Conservation (phyloP, 2,329 filamentous ascomycete species). For the Diaporthe eres region DNA sequence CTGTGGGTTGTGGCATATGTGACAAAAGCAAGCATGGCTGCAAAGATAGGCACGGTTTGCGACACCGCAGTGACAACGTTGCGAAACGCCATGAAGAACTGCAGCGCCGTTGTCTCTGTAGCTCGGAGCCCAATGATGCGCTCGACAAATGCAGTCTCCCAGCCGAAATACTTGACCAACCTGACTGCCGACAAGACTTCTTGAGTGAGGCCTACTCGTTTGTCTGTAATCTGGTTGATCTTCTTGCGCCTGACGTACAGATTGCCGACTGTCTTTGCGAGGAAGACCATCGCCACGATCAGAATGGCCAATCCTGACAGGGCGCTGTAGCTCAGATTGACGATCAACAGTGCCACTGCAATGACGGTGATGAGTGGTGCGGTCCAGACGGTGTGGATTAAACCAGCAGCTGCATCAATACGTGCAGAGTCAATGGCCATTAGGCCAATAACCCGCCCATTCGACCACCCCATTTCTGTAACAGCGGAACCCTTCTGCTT, state of each 20-base stretch:
- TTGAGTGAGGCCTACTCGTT: conserved; percentile 90
- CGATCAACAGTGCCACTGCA: conserved; percentile 82
- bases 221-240: conserved; percentile 96
- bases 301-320: conserved; percentile 91
- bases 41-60: conserved; percentile 91
- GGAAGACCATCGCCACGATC: conserved; percentile 80
- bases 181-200: conserved; percentile 92
- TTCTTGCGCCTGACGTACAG: conserved; percentile 80
- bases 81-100: conserved; percentile 84
- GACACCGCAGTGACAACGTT: conserved; percentile 88
- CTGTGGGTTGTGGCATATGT: conserved; percentile 80
- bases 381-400: conserved; percentile 94
- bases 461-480: conserved; percentile 84
- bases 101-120: conserved; percentile 84
- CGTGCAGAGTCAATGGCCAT: conserved; percentile 98
- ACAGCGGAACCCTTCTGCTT: conserved; percentile 54
- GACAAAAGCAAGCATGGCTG: conserved; percentile 95
- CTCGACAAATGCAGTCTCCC: conserved; percentile 89
- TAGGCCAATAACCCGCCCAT: conserved; percentile 90
- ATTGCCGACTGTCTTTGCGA: conserved; percentile 82
- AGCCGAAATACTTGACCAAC: conserved; percentile 97
- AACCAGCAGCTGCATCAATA: conserved; percentile 86
- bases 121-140: conserved; percentile 81
- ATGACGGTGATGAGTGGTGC: conserved; percentile 83
- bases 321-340: conserved; percentile 93